Evolutionary conservation across 768 basidiomycete genomes (phyloP).

Genomic region (Lyophyllum atratum): DNA sequence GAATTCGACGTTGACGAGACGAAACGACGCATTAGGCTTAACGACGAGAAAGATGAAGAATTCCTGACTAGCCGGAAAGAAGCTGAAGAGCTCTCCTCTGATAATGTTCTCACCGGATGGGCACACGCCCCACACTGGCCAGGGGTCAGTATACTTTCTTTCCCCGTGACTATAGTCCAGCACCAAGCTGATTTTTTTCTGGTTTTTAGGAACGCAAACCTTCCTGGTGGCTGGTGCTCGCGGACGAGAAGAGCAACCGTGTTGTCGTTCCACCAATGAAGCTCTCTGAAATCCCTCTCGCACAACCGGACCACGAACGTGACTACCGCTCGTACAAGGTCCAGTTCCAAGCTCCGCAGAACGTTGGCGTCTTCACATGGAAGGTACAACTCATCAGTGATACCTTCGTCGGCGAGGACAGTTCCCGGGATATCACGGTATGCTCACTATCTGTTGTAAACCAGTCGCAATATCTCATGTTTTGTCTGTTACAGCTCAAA

Average conservation of each 20-base stretch:
- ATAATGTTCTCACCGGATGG: conserved; percentile 46
- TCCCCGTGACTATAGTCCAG: neutral
- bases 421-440: conserved; percentile 69
- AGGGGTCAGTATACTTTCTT: conserved; percentile 49
- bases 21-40: conserved; percentile 44
- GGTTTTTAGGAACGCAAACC: conserved; percentile 76
- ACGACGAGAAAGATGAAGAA: conserved; percentile 67
- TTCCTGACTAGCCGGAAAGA: conserved; percentile 68
- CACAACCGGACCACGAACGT: conserved; percentile 45
- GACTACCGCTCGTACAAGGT: conserved; percentile 86
- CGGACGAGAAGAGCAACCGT: conserved; percentile 82
- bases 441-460: neutral
- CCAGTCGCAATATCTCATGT: conserved; percentile 10
- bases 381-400: conserved; percentile 86
- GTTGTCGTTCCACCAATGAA: conserved; percentile 87
- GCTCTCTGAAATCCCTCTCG: conserved; percentile 77
- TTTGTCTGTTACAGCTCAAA: conserved; percentile 58
- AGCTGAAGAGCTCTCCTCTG: conserved; percentile 54
- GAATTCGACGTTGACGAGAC: conserved; percentile 49
- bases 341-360: conserved; percentile 93
- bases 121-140: conserved; percentile 98
- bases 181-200: neutral
- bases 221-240: conserved; percentile 89
- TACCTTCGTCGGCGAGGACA: conserved; percentile 85
- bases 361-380: conserved; percentile 85